Conservation (phyloP, 495 filamentous ascomycete genomes). For the Durotheca rogersii region DNA sequence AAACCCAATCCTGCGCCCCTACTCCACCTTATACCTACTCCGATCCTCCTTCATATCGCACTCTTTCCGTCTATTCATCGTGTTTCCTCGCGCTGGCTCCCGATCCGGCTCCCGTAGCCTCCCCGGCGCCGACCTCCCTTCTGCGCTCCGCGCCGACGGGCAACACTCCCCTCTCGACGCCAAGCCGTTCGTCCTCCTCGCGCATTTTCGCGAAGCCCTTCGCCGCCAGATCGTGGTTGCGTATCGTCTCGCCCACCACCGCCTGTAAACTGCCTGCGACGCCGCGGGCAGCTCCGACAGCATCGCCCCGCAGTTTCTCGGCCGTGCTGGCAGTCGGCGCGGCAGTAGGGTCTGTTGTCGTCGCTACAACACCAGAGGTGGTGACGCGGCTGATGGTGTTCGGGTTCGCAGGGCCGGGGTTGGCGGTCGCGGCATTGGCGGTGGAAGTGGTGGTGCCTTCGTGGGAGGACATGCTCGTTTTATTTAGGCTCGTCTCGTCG, state of each 20-base stretch:
- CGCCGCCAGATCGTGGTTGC: slow-evolving; percentile 24
- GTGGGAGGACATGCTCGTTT: background rate
- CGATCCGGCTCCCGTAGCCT: no score
- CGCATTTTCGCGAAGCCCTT: slow-evolving; percentile 29
- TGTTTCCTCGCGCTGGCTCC: no score
- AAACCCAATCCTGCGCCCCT: no score
- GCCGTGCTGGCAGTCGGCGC: slow-evolving; percentile 12
- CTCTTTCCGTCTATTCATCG: no score
- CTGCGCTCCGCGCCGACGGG: slow-evolving; percentile 26
- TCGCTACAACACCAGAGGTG: slow-evolving; percentile 18
- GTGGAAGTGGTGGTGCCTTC: background rate
- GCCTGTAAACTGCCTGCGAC: slow-evolving; percentile 25
- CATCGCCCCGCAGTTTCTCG: slow-evolving; percentile 32
- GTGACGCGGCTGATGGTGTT: background rate
- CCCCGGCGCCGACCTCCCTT: background rate
- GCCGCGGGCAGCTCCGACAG: slow-evolving; percentile 24
- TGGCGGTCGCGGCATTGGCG: background rate
- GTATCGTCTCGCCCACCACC: slow-evolving; percentile 16
- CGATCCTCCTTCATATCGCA: no score
- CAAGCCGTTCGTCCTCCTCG: slow-evolving; percentile 28
- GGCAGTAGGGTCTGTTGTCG: slow-evolving; percentile 26
- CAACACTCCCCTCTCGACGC: slow-evolving; percentile 28
- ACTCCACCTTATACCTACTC: no score
- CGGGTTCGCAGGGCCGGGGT: no score
- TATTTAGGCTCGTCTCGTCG: no score